Evolutionary conservation across 2,329 filamentous ascomycete genomes (phyloP), one percentile per base, ranked within the genome.

Genomic region (Lasiodiplodia sp.): DNA sequence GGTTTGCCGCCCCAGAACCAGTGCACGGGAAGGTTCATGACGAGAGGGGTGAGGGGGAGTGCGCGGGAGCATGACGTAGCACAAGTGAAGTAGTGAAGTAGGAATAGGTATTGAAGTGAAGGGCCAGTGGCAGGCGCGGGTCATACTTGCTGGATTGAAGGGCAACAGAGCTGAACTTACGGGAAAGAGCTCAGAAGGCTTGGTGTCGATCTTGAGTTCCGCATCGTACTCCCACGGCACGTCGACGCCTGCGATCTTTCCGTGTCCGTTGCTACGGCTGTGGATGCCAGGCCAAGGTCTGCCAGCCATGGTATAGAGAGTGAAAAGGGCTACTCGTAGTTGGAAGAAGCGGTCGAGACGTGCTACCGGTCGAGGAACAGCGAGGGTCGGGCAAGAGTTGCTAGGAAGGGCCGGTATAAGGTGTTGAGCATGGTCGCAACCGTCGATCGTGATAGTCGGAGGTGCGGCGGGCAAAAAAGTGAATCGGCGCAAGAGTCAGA

Each of bases 211-310:
- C 68, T 79, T 74, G 6, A 82, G 75, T 28, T 81, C 78, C 52
- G 81, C 75, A 68, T 81, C 79, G 66, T 80, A 74, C 68, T 81
- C 80, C 79, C 79, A 81, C 58, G 79, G 76, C 67, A 83, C 71
- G 69, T 82, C 81, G 8, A 80, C 79, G 67, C 81, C 81, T 47
- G 76, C 81, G 71, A 83, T 82, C 70, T 77, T 79, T 67, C 80
- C 75, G 7, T 76, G 75, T 60, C 75, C 77, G 56, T 72, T 72
- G 49, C 77, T 77, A 51, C 77, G 73, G 7, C 76, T 74, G 51
- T 73, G 75, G 31, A 75, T 74, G 28, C 78, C 75, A 4, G 72
- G 73, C 1, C 75, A 74, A 12, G 72, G 71, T 1, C 4, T 63
- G 2, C 73, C 72, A 25, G 70, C 73, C 16, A 72, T 75, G 12